Evolutionary conservation across 805 yeast genomes (phyloP).

Genomic region (Cyberlindnera petersonii): DNA sequence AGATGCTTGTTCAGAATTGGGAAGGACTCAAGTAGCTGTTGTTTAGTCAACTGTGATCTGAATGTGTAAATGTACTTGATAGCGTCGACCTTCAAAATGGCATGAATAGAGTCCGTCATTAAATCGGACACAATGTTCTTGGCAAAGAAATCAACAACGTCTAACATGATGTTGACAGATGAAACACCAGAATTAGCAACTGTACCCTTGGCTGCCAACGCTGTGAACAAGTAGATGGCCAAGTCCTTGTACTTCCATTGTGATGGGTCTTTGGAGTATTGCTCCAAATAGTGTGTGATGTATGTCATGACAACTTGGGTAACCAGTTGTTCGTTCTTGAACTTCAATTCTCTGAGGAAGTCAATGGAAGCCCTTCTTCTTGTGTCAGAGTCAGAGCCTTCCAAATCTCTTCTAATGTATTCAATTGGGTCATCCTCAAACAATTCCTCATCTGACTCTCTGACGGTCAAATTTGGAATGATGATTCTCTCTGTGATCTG

Average conservation of each 20-base stretch:
- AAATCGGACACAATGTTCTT: constrained; percentile 81
- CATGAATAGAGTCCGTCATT: constrained; percentile 52
- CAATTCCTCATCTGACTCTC: constrained; percentile 85
- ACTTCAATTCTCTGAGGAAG: constrained; percentile 81
- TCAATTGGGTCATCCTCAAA: constrained; percentile 98
- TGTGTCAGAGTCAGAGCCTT: constrained; percentile 91
- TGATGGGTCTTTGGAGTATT: constrained; percentile 38
- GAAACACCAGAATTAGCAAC: constrained; percentile 85
- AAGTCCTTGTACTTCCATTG: constrained; percentile 88
- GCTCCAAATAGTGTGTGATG: constrained; percentile 60
- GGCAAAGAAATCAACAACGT: constrained; percentile 82
- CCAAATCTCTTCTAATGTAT: constrained; percentile 86
- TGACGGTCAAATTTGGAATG: constrained; percentile 80
- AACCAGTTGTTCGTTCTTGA: constrained; percentile 66
- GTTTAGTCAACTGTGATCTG: constrained; percentile 88
- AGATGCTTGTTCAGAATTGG: constrained; percentile 76
- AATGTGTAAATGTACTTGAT: constrained; percentile 85
- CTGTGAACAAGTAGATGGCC: constrained; percentile 78
- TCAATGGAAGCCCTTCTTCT: constrained; percentile 93
- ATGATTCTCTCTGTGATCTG: constrained; percentile 80
- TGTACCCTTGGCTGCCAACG: constrained; percentile 88
- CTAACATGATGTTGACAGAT: constrained; percentile 77
- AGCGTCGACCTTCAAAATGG: constrained; percentile 87
- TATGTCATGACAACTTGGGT: constrained; percentile 73
- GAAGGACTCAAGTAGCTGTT: constrained; percentile 72